Evolutionary conservation across 768 basidiomycete genomes (phyloP).

Genomic region (Kwoniella shandongensis): DNA sequence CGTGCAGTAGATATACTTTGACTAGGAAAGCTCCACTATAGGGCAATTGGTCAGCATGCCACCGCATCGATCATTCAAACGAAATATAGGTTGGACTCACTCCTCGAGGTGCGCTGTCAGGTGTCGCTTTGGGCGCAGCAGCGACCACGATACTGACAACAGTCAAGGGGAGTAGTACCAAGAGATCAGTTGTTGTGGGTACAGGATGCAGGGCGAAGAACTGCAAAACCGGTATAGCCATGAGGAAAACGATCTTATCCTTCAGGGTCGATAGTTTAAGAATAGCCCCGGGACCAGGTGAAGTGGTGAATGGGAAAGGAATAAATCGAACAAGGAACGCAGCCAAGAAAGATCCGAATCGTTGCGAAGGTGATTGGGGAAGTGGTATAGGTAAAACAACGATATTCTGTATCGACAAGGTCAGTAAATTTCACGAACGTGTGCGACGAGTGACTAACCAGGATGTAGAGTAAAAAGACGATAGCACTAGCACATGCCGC

Average conservation of each 20-base stretch:
- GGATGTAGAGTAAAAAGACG: constrained; percentile 4
- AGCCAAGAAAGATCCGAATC: constrained; percentile 21
- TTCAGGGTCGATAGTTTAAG: constrained; percentile 16
- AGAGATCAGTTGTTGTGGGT: constrained; percentile 26
- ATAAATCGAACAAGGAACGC: constrained; percentile 24
- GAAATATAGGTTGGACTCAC: neutral
- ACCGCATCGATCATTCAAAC: neutral
- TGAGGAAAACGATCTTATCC: constrained; percentile 28
- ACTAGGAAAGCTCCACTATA: constrained; percentile 11
- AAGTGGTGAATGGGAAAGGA: constrained; percentile 27
- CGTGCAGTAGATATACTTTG: constrained; percentile 10
- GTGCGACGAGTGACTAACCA: constrained; percentile 16
- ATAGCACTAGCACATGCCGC: neutral
- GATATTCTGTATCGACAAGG: neutral
- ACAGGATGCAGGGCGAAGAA: constrained; percentile 40
- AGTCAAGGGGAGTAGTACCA: constrained; percentile 34
- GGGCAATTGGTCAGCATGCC: neutral
- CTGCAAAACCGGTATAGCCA: constrained; percentile 31
- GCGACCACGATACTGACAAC: constrained; percentile 13
- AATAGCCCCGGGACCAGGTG: constrained; percentile 12
- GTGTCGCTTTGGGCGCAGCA: neutral
- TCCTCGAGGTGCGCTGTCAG: constrained; percentile 2
- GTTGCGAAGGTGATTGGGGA: constrained; percentile 11
- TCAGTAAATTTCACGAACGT: constrained; percentile 10
- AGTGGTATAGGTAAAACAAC: constrained; percentile 22